Percentiles rank a stretch among this genome's conserved stretches.
Conservation (phyloP, 371 early-diverging fungal genomes). For the Batkoa obscura region DNA sequence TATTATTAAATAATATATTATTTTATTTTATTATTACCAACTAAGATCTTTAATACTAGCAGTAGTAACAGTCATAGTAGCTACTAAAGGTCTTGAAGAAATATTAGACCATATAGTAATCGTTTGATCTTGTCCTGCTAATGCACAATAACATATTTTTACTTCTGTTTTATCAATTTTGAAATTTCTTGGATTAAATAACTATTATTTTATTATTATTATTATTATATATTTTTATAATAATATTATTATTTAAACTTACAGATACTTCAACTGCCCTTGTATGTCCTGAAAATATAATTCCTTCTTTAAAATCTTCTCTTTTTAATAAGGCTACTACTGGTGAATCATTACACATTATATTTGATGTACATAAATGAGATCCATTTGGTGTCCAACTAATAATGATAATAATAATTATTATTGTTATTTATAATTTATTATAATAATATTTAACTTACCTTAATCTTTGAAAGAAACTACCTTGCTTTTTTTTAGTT, state of each 20-base stretch:
- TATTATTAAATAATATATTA: no score
- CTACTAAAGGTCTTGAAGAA: conserved; percentile 49
- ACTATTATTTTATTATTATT: neutral
- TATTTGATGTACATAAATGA: conserved; percentile 75
- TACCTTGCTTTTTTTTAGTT: conserved; percentile 48
- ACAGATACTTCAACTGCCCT: no score
- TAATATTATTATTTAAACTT: no score
- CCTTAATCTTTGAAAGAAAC: conserved; percentile 75
- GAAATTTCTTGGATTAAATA: neutral
- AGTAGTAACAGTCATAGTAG: conserved; percentile 49
- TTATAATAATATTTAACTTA: conserved; percentile 12
- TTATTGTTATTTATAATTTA: neutral
- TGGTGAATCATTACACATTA: conserved; percentile 61
- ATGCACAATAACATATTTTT: conserved; percentile 38
- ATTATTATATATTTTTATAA: no score
- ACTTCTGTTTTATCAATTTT: neutral
- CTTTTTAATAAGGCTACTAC: no score
- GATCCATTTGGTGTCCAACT: conserved; percentile 94
- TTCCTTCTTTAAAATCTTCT: no score
- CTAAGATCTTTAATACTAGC: conserved; percentile 73
- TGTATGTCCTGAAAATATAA: no score
- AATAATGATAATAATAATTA: no score
- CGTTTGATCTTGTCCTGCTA: conserved; percentile 81
- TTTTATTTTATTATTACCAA: conserved; percentile 39
- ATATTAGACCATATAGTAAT: conserved; percentile 80